phyloP scores from a whole-genome alignment of 345 rosid genomes.

The Citrus sp. region DNA sequence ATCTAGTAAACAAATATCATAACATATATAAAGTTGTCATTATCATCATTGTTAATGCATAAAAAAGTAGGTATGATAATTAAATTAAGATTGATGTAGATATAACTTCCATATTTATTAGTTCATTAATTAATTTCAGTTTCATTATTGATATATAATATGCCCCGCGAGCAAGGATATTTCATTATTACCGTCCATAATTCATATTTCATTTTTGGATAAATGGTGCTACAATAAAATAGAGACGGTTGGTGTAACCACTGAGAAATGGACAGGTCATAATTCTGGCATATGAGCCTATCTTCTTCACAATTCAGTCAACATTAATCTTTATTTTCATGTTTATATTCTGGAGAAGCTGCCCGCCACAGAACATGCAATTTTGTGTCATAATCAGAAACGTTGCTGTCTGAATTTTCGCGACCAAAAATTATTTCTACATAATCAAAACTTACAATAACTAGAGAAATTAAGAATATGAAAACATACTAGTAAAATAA shows the following conservation, averaged over 20 bases:
- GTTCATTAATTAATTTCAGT: constrained; percentile 4
- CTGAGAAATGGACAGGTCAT: neutral
- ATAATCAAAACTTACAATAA: neutral
- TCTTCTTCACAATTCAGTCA: neutral
- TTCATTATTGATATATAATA: neutral
- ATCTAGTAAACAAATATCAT: neutral
- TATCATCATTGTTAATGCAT: constrained; percentile 5
- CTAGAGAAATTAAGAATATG: neutral
- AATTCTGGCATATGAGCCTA: neutral
- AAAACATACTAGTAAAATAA: neutral
- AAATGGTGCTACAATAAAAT: neutral
- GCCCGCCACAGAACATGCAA: constrained; percentile 5
- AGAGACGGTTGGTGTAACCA: neutral
- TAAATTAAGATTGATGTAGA: neutral
- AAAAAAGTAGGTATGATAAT: neutral
- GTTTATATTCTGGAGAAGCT: neutral
- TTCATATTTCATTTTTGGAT: neutral
- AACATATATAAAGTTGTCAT: neutral
- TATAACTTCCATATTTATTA: constrained; percentile 14
- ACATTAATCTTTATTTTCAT: neutral
- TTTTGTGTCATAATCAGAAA: constrained; percentile 8
- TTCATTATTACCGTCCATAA: neutral
- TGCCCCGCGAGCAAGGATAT: neutral
- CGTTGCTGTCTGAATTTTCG: constrained; percentile 14
- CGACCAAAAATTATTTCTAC: neutral